Conservation (phyloP, 2,329 filamentous ascomycete species). For the Botryotinia convoluta region DNA sequence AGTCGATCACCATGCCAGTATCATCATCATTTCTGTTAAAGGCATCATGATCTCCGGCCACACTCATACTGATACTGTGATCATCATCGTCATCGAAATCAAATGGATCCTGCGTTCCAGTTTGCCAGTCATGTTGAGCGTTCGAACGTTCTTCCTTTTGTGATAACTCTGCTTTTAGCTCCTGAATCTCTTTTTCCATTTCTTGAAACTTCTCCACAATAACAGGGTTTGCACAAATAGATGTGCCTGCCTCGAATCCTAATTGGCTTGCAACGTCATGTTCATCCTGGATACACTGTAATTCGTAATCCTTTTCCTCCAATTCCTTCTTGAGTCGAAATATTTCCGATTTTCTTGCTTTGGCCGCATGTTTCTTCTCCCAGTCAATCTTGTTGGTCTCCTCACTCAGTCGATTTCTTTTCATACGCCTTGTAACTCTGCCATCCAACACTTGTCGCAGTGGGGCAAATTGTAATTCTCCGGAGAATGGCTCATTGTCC, state of each 20-base stretch:
- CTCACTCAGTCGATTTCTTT: conserved; percentile 56
- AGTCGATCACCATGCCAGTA: neutral
- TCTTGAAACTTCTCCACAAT: conserved; percentile 32
- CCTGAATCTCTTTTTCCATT: conserved; percentile 33
- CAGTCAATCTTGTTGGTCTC: conserved; percentile 54
- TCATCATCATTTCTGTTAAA: neutral
- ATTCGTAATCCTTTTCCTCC: conserved; percentile 33
- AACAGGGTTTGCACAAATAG: conserved; percentile 18
- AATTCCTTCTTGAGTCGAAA: conserved; percentile 49
- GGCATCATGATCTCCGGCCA: conserved; percentile 28
- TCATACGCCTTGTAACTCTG: conserved; percentile 55
- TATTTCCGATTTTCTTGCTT: conserved; percentile 47
- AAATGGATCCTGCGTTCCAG: conserved; percentile 48
- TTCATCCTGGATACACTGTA: conserved; percentile 35
- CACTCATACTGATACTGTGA: conserved; percentile 38
- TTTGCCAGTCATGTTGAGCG: conserved; percentile 47
- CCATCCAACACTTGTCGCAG: conserved; percentile 56
- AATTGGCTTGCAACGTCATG: conserved; percentile 35
- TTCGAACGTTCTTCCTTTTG: conserved; percentile 27
- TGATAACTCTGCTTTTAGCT: conserved; percentile 33
- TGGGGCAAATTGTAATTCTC: conserved; percentile 47
- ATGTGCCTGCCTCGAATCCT: conserved; percentile 30
- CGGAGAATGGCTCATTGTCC: conserved; percentile 36
- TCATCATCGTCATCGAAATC: conserved; percentile 32
- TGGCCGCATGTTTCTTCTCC: conserved; percentile 45